These are phyloP conservation scores for Neodidymelliopsis sp. DNA, from an alignment of 2,329 filamentous ascomycete species.

Conservation along the genomic window DNA sequence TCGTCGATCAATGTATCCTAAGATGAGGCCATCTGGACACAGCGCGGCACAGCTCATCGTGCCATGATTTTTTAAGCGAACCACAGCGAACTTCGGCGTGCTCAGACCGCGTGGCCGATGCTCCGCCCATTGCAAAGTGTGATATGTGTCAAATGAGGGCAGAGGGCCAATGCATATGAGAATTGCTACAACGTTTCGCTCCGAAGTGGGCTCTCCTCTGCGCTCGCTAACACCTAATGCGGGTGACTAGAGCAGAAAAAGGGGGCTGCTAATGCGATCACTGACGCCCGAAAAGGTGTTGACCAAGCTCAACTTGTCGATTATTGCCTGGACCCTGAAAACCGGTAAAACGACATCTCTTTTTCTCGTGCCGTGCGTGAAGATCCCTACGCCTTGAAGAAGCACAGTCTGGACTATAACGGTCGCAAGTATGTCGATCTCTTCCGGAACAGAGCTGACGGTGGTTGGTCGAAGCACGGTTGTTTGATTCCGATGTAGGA, in stretches of 20 bases:
- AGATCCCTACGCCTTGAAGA: slow-evolving; percentile 7
- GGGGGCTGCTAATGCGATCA: not conserved
- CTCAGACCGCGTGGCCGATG: not conserved
- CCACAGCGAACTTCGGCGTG: not conserved
- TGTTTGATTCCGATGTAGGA: not conserved
- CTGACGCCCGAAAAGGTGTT: not conserved
- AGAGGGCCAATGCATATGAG: slow-evolving; percentile 9
- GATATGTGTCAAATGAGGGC: not conserved
- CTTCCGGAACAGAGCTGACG: not conserved
- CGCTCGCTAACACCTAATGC: slow-evolving; percentile 9
- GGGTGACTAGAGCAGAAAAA: slow-evolving; percentile 8
- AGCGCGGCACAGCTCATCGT: slow-evolving; percentile 9
- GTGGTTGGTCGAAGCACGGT: not conserved
- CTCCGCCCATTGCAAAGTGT: slow-evolving; percentile 1
- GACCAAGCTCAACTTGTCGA: slow-evolving; percentile 8
- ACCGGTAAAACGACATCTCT: slow-evolving; percentile 12
- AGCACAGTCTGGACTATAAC: slow-evolving; percentile 5
- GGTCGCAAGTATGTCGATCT: slow-evolving; percentile 4
- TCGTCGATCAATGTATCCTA: not conserved
- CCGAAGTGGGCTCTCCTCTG: slow-evolving; percentile 5
- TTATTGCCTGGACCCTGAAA: slow-evolving; percentile 16
- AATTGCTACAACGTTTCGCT: slow-evolving; percentile 1
- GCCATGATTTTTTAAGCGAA: not conserved
- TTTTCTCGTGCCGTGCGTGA: slow-evolving; percentile 10
- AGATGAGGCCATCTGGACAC: slow-evolving; percentile 4